A percentile compares a stretch with the other conserved stretches of the same genome.
These are phyloP conservation scores for Fonsecaea multimorphosa DNA, from an alignment of 2,329 filamentous ascomycete genomes.

Conservation along the genomic window DNA sequence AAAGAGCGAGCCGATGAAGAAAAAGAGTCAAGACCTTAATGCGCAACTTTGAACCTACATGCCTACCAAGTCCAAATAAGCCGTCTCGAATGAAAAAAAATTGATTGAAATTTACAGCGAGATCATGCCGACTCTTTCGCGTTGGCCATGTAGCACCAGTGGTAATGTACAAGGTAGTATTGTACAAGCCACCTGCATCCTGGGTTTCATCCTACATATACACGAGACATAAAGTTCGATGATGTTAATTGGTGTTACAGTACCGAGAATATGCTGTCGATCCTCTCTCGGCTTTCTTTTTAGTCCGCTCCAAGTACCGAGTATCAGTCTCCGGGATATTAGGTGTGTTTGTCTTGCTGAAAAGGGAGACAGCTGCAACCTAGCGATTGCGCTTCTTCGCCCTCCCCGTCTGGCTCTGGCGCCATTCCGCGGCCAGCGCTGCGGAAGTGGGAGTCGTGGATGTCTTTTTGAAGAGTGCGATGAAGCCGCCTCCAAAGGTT, in stretches of 20 bases:
- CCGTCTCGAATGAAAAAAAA: no score
- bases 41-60: background rate
- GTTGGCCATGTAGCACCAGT: no score
- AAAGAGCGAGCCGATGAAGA: background rate
- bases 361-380: background rate
- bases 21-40: background rate
- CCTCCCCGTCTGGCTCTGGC: slow-evolving; percentile 26
- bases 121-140: background rate
- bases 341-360: no score
- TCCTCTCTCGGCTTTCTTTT: no score
- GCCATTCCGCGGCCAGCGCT: slow-evolving; percentile 21
- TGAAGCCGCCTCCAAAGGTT: slow-evolving; percentile 58
- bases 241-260: background rate
- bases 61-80: no score
- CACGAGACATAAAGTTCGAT: no score
- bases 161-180: no score
- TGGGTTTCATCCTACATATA: no score
- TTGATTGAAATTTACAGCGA: slow-evolving; percentile 5
- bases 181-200: no score
- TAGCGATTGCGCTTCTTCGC: slow-evolving; percentile 29
- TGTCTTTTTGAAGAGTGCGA: slow-evolving; percentile 56
- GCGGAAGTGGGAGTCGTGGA: slow-evolving; percentile 22
- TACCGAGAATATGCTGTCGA: background rate
- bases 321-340: no score
- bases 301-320: background rate